Percentiles rank a stretch among this genome's conserved stretches.
phyloP scores from a whole-genome alignment of 2,329 filamentous ascomycete genomes.

The Stagonosporopsis chrysanthemi region DNA sequence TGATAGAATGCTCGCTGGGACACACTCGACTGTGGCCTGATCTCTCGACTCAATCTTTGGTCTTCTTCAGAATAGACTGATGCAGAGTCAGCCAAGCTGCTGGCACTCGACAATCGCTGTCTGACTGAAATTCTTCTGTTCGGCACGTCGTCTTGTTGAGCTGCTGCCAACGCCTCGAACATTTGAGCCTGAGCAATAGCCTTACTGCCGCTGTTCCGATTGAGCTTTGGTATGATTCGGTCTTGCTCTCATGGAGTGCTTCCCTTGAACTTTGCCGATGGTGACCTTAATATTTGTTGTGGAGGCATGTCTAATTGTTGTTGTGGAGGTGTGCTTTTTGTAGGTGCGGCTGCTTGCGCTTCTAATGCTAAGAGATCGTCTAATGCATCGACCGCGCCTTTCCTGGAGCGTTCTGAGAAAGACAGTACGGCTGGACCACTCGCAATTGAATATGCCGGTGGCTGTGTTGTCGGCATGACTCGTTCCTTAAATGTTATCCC shows the following conservation, averaged over 20 bases:
- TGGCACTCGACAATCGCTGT: conserved; percentile 19
- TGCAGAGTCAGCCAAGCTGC: conserved; percentile 19
- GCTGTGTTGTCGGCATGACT: conserved; percentile 26
- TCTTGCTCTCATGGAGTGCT: conserved; percentile 19
- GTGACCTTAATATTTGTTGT: too few relatives aligned
- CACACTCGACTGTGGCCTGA: conserved; percentile 2
- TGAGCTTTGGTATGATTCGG: conserved; percentile 32
- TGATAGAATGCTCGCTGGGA: conserved; percentile 1
- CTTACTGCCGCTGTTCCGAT: conserved; percentile 36
- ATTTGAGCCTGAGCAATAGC: conserved; percentile 41
- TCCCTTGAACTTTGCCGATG: background rate
- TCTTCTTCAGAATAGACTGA: conserved; percentile 28
- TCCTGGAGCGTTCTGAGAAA: background rate
- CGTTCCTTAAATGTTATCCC: background rate
- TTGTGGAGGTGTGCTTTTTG: background rate
- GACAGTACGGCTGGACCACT: background rate
- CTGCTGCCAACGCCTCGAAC: conserved; percentile 39
- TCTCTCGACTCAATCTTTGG: background rate
- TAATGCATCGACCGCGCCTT: background rate
- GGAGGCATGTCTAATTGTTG: background rate
- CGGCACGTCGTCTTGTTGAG: conserved; percentile 13
- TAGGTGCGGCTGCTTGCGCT: background rate
- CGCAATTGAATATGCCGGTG: conserved; percentile 31
- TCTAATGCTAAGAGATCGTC: conserved; percentile 1
- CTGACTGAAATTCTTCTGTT: background rate